A percentile compares a stretch with the other conserved stretches of the same genome.
These are phyloP conservation scores for Tricholoma saponaceum DNA, from an alignment of 768 basidiomycete genomes.

Conservation along the genomic window DNA sequence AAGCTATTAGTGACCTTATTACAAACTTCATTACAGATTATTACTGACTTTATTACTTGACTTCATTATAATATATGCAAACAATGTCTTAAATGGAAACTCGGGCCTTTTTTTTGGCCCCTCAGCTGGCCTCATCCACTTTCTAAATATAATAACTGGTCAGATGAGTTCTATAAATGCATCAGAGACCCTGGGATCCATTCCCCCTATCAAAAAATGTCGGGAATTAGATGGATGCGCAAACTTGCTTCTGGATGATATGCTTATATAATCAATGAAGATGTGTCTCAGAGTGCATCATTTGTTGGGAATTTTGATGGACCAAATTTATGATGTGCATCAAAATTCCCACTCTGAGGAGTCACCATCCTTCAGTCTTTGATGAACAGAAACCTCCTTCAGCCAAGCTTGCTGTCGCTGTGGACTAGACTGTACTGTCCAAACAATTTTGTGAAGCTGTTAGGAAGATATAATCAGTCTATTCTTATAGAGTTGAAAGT, in stretches of 20 bases:
- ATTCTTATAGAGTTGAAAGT: no score
- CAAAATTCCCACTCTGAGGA: not conserved
- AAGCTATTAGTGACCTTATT: no score
- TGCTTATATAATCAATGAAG: no score
- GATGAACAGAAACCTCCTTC: constrained; percentile 6
- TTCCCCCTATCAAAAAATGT: not conserved
- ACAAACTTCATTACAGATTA: no score
- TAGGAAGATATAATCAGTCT: not conserved
- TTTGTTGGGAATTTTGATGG: no score
- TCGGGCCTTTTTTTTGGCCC: no score
- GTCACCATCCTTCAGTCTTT: not conserved
- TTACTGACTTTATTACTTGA: no score
- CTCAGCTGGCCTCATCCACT: no score
- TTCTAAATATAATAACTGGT: not conserved
- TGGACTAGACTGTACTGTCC: constrained; percentile 17
- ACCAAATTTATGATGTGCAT: constrained; percentile 18
- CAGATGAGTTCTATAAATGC: not conserved
- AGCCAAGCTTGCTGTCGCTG: constrained; percentile 18
- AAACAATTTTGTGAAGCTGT: constrained; percentile 24
- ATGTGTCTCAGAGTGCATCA: no score
- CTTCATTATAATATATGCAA: no score
- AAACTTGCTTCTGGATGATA: no score
- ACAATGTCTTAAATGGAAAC: no score
- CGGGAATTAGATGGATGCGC: not conserved
- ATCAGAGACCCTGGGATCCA: not conserved